A percentile compares a stretch with the other conserved stretches of the same genome.
Evolutionary conservation across 2,329 filamentous ascomycete genomes (phyloP).

Genomic region (Leptographium lundbergii): DNA sequence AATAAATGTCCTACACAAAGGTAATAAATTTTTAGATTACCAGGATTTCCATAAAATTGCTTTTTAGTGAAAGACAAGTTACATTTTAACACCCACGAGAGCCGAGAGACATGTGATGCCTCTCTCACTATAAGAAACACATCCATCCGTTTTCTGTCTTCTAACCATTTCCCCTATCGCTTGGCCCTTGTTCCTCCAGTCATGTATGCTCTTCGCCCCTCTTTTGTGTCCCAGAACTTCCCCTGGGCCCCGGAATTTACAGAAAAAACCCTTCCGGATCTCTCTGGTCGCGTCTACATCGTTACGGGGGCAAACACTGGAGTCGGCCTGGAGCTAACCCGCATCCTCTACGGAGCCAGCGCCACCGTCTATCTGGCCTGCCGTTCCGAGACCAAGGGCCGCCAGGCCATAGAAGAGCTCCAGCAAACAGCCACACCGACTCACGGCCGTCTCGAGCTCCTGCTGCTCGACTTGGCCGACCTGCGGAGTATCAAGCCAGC

Average conservation of each 20-base stretch:
- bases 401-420: conserved; percentile 27
- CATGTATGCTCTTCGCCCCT: background rate
- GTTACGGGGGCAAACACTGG: conserved; percentile 28
- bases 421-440: conserved; percentile 14
- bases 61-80: too few relatives aligned
- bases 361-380: conserved; percentile 38
- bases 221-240: background rate
- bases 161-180: background rate
- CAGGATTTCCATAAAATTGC: too few relatives aligned
- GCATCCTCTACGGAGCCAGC: conserved; percentile 36
- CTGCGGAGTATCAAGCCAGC: conserved; percentile 16
- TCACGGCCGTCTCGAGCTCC: conserved; percentile 23
- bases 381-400: conserved; percentile 25
- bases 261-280: background rate
- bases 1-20: too few relatives aligned
- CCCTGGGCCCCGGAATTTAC: background rate
- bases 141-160: background rate
- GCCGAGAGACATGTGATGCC: too few relatives aligned
- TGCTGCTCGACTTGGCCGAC: conserved; percentile 26
- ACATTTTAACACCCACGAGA: too few relatives aligned
- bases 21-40: too few relatives aligned
- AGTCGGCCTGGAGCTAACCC: conserved; percentile 33
- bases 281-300: conserved; percentile 18
- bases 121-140: background rate
- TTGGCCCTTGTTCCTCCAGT: background rate